Base-by-base conservation (phyloP, 208 protist species). In the Novymonas esmeraldas region DNA sequence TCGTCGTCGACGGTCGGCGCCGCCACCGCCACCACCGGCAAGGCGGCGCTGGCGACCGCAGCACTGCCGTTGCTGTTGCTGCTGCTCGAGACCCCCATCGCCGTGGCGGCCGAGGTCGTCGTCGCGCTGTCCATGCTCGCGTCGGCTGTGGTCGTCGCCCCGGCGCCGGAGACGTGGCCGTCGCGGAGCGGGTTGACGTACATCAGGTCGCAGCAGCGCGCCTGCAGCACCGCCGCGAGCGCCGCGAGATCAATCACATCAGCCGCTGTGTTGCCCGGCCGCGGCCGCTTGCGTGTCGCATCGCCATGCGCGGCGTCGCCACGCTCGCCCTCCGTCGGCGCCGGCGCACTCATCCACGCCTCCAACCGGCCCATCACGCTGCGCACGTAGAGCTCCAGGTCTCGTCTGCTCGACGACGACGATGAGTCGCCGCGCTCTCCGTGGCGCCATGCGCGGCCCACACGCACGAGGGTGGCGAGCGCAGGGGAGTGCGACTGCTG, bases 161-260 rank as follows among this genome's bases (percentile, higher is more conserved):
- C n/a, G n/a, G n/a, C n/a, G n/a, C n/a, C n/a, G n/a, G n/a, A n/a
- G n/a, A 34, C n/a, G 34, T n/a, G 9, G 52, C n/a, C 10, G 3
- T 44, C n/a, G 10, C 16, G 9, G 39, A 61, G 18, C 2, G 70
- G 76, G 63, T 78, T 82, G 13, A 45, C 51, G 59, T 82, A 82
- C 3, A 48, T 29, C n/a, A 75, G 51, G 22, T 26, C 58, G 6
- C 50, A 48, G 55, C 51, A 82, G 34, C 58, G 65, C 51, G 77
- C 73, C 41, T 71, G 63, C 41, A 87, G 58, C 45, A 80, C 66
- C 24, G 81, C 74, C 48, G 58, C 71, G 22, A 87, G 38, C 6
- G 73, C 56, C 11, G 67, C 59, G 6, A 87, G 68, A 31, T 78
- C 63, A 5, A 83, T 45, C 2, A 52, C 41, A 9, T 61, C 39